Percentiles rank a stretch among this genome's conserved stretches.
phyloP scores from a whole-genome alignment of 306 rosid species.

The Prunus campanulata region DNA sequence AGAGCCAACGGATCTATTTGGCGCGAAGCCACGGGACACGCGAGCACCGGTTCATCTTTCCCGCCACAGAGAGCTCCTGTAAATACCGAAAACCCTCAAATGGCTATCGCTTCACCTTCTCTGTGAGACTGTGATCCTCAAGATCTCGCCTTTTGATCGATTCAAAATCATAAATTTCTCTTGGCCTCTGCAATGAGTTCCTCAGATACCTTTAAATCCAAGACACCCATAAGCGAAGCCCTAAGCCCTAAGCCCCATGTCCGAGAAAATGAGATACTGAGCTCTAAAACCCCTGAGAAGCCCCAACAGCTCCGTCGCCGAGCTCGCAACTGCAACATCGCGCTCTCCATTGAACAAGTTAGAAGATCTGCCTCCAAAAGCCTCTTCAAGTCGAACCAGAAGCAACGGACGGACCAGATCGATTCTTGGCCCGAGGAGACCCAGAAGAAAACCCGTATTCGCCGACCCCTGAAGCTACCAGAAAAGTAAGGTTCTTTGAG shows the following conservation, averaged over 20 bases:
- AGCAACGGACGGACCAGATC: neutral
- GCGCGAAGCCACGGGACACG: constrained; percentile 53
- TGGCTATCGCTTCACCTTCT: neutral
- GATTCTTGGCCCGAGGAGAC: constrained; percentile 22
- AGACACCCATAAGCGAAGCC: constrained; percentile 30
- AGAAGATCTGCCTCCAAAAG: constrained; percentile 39
- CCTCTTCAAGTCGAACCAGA: constrained; percentile 26
- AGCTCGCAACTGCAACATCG: constrained; percentile 43
- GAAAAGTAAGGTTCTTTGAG: constrained; percentile 36
- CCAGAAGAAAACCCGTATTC: constrained; percentile 9
- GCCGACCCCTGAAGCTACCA: constrained; percentile 34
- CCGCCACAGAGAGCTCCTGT: constrained; percentile 30
- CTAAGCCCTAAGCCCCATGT: constrained; percentile 23
- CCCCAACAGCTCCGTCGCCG: constrained; percentile 30
- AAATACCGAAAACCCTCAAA: neutral
- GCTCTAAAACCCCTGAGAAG: constrained; percentile 66
- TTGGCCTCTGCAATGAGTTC: constrained; percentile 37
- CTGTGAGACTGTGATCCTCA: neutral
- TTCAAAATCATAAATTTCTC: neutral
- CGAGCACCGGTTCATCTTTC: constrained; percentile 20
- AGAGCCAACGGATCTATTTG: constrained; percentile 59
- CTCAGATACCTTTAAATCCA: constrained; percentile 35
- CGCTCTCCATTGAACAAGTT: constrained; percentile 41
- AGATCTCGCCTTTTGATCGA: neutral
- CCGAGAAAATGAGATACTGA: constrained; percentile 16